phyloP scores from a whole-genome alignment of 2,329 filamentous ascomycete genomes.

The Graphiopsis chlorocephala region DNA sequence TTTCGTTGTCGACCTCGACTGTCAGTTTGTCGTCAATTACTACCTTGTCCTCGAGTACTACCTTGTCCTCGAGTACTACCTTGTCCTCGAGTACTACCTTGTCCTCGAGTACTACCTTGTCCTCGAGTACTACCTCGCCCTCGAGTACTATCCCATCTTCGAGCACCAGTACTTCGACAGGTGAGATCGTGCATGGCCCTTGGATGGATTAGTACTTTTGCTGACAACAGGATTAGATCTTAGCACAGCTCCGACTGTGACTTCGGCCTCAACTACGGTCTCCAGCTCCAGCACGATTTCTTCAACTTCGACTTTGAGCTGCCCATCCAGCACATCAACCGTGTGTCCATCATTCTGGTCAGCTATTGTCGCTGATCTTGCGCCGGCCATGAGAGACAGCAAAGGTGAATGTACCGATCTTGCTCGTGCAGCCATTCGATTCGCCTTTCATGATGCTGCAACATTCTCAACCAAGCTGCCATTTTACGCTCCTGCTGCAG shows the following conservation, averaged over 20 bases:
- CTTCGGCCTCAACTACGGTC: neutral
- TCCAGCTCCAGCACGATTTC: neutral
- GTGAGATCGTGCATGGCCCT: neutral
- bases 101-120: neutral
- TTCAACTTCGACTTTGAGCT: constrained; percentile 11
- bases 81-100: neutral
- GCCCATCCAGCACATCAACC: constrained; percentile 11
- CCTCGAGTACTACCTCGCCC: neutral
- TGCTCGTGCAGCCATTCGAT: constrained; percentile 35
- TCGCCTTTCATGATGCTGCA: constrained; percentile 36
- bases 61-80: neutral
- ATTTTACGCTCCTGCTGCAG: constrained; percentile 28
- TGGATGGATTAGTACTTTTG: neutral
- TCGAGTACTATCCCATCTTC: neutral
- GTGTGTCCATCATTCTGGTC: constrained; percentile 33
- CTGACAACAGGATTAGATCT: neutral
- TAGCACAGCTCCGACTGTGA: neutral
- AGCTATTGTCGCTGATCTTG: constrained; percentile 31
- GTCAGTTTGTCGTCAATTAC: neutral
- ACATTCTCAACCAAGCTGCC: constrained; percentile 23
- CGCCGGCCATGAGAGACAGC: constrained; percentile 22
- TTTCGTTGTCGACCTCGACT: constrained; percentile 6
- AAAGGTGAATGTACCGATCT: constrained; percentile 33
- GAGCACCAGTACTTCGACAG: neutral
- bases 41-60: neutral